phyloP scores from a whole-genome alignment of 2,329 filamentous ascomycete species.

The Rachicladosporium sp. region DNA sequence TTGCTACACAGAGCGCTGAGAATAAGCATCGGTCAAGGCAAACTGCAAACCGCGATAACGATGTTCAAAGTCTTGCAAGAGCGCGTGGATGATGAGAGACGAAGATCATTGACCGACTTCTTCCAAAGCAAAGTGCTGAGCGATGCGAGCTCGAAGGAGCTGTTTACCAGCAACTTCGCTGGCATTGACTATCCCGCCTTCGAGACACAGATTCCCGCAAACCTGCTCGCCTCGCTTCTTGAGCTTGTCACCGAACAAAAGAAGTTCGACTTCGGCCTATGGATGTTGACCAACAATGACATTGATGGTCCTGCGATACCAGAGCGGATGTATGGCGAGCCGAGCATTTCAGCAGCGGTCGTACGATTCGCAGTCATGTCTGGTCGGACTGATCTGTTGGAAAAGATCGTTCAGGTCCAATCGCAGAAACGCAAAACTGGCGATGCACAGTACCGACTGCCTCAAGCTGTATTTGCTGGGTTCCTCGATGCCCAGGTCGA shows the following conservation, averaged over 20 bases:
- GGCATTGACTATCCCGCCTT: conserved; percentile 34
- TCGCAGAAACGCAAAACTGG: not conserved
- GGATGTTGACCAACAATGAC: conserved; percentile 40
- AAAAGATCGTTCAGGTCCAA: conserved; percentile 13
- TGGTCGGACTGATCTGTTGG: conserved; percentile 27
- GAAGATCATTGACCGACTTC: conserved; percentile 29
- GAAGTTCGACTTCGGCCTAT: conserved; percentile 38
- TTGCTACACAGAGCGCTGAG: conserved; percentile 32
- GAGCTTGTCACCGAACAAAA: conserved; percentile 37
- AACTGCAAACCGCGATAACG: conserved; percentile 26
- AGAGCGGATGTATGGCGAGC: conserved; percentile 31
- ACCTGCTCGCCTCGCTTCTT: conserved; percentile 16
- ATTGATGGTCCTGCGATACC: conserved; percentile 43
- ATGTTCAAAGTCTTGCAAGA: conserved; percentile 27
- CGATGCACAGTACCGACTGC: conserved; percentile 9
- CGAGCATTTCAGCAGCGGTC: conserved; percentile 39
- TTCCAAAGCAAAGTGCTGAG: conserved; percentile 19
- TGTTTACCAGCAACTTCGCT: conserved; percentile 20
- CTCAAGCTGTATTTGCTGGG: conserved; percentile 15
- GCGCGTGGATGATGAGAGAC: conserved; percentile 33
- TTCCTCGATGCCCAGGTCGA: conserved; percentile 33
- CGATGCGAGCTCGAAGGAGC: conserved; percentile 9
- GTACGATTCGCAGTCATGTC: conserved; percentile 42
- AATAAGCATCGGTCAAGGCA: conserved; percentile 27
- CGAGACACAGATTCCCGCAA: conserved; percentile 32